phyloP scores from a whole-genome alignment of 2,329 filamentous ascomycete species.

The Lasiodiplodia sp. region DNA sequence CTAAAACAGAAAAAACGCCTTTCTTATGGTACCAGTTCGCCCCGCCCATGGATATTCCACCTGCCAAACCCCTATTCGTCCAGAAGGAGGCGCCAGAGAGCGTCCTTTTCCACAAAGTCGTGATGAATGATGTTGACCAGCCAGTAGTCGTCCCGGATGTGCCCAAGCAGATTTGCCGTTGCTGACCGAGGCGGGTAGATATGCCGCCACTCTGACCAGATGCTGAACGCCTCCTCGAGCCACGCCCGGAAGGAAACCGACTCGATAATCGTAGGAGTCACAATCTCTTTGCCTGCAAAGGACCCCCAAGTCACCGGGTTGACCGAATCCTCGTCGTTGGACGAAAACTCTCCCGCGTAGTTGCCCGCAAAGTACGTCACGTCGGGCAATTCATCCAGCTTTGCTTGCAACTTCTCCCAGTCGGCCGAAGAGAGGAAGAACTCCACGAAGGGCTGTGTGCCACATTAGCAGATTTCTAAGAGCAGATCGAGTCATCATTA shows the following conservation, averaged over 20 bases:
- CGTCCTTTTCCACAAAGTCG: constrained; percentile 74
- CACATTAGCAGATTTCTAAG: neutral
- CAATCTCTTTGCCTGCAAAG: constrained; percentile 93
- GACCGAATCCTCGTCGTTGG: constrained; percentile 70
- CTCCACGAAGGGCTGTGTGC: constrained; percentile 78
- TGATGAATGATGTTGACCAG: constrained; percentile 91
- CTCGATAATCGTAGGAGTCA: constrained; percentile 96
- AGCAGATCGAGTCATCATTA: neutral
- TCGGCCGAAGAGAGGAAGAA: constrained; percentile 83
- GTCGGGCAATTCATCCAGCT: constrained; percentile 67
- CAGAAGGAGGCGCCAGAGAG: constrained; percentile 73
- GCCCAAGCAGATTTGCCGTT: constrained; percentile 74
- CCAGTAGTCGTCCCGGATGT: constrained; percentile 75
- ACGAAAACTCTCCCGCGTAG: constrained; percentile 76
- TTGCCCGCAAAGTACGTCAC: constrained; percentile 92
- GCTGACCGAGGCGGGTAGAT: constrained; percentile 80
- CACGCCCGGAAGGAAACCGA: constrained; percentile 92
- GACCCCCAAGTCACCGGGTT: constrained; percentile 98
- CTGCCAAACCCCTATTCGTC: constrained; percentile 27
- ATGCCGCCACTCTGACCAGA: constrained; percentile 92
- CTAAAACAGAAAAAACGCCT: constrained; percentile 3
- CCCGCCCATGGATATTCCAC: neutral
- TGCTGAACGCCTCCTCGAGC: constrained; percentile 94
- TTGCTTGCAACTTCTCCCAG: constrained; percentile 71
- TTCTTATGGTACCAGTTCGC: neutral